phyloP scores from a whole-genome alignment of 1,139 yeast genomes.

The Maudiozyma humilis region DNA sequence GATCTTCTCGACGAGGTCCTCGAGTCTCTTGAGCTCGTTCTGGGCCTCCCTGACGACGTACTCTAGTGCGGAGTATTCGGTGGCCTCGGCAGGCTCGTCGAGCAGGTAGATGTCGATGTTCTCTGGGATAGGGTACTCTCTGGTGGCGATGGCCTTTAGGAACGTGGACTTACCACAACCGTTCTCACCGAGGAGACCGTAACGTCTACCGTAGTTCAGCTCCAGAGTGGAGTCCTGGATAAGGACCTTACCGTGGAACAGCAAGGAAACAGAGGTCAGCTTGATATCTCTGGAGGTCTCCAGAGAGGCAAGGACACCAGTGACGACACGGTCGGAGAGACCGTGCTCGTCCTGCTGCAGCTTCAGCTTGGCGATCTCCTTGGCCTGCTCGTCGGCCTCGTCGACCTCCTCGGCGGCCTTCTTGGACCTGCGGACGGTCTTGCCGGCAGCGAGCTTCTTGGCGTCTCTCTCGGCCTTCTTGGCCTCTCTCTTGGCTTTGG shows the following conservation, averaged over 20 bases:
- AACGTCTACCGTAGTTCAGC: constrained; percentile 94
- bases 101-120: constrained; percentile 82
- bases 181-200: constrained; percentile 93
- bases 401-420: constrained; percentile 40
- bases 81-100: constrained; percentile 95
- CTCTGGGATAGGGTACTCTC: constrained; percentile 94
- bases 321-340: constrained; percentile 91
- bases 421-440: constrained; percentile 49
- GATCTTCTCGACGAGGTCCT: constrained; percentile 82
- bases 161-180: constrained; percentile 99
- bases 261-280: constrained; percentile 77
- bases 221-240: constrained; percentile 87
- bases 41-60: constrained; percentile 97
- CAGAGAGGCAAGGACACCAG: constrained; percentile 91
- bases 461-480: constrained; percentile 96
- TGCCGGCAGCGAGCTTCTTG: constrained; percentile 68
- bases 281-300: constrained; percentile 90
- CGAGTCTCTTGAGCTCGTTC: constrained; percentile 80
- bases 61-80: constrained; percentile 86
- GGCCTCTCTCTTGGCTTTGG: constrained; percentile 97
- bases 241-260: constrained; percentile 95
- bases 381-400: constrained; percentile 39
- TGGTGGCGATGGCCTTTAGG: constrained; percentile 83
- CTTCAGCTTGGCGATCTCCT: constrained; percentile 77
- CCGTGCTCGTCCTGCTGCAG: constrained; percentile 92